Percentiles rank a stretch among this genome's conserved stretches.
phyloP scores from a whole-genome alignment of 495 filamentous ascomycete genomes.

The Niebla homalea region DNA sequence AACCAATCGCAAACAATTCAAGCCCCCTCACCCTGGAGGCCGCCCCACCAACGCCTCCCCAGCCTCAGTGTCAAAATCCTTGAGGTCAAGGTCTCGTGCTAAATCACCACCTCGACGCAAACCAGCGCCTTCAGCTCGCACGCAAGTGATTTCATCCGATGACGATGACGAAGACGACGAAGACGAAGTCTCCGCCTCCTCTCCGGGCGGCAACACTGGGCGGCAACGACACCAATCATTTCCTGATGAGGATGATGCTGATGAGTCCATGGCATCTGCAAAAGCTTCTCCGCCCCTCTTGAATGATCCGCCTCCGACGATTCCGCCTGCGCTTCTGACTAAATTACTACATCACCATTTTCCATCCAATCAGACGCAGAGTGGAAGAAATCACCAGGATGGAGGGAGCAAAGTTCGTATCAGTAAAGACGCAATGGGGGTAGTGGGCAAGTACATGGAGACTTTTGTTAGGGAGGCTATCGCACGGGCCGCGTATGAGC shows the following conservation, averaged over 20 bases:
- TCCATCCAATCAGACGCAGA: constrained; percentile 49
- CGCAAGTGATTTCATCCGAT: constrained; percentile 5
- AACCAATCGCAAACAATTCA: constrained; percentile 35
- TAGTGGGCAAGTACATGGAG: constrained; percentile 78
- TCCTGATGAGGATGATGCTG: constrained; percentile 7
- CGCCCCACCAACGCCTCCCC: constrained; percentile 15
- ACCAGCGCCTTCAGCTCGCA: constrained; percentile 11
- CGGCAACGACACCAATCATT: constrained; percentile 1
- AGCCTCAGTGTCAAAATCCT: too few species aligned
- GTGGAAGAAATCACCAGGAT: constrained; percentile 63
- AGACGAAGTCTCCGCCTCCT: constrained; percentile 8
- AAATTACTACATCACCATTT: constrained; percentile 69
- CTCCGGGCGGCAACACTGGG: neutral
- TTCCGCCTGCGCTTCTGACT: constrained; percentile 64
- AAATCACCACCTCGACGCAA: constrained; percentile 6
- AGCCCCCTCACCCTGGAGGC: constrained; percentile 29
- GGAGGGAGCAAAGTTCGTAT: constrained; percentile 61
- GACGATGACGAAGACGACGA: constrained; percentile 5
- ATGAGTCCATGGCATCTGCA: constrained; percentile 5
- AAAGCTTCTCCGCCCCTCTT: constrained; percentile 23
- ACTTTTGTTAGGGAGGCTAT: constrained; percentile 88
- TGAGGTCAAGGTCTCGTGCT: too few species aligned
- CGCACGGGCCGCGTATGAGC: constrained; percentile 63
- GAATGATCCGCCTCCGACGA: constrained; percentile 35
- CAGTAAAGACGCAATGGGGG: constrained; percentile 61